phyloP scores from a whole-genome alignment of 2,329 filamentous ascomycete genomes.

The Trichoderma arundinaceum region DNA sequence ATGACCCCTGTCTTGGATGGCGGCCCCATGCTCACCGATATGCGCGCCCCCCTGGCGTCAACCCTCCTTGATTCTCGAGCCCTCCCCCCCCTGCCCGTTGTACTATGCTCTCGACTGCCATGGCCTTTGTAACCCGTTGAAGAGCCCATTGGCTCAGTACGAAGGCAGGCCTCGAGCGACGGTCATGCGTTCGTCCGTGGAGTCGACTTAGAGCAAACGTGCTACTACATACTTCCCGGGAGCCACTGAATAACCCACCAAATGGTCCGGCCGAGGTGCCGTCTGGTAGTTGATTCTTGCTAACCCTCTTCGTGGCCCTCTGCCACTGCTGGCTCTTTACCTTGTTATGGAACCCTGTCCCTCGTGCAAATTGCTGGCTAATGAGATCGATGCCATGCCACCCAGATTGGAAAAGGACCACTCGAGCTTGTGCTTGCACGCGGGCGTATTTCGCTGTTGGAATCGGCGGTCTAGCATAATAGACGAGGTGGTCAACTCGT shows the following conservation, averaged over 20 bases:
- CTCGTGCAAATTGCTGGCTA: conserved; percentile 23
- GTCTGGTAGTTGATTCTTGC: conserved; percentile 20
- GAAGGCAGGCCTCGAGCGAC: conserved; percentile 51
- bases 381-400: conserved; percentile 28
- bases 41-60: conserved; percentile 32
- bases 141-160: conserved; percentile 48
- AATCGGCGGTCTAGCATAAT: conserved; percentile 24
- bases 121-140: conserved; percentile 21
- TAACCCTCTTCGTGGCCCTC: neutral
- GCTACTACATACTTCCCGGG: conserved; percentile 39
- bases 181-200: conserved; percentile 59
- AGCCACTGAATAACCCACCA: conserved; percentile 49
- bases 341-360: conserved; percentile 27
- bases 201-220: conserved; percentile 53
- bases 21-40: conserved; percentile 31
- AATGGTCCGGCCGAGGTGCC: conserved; percentile 51
- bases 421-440: conserved; percentile 19
- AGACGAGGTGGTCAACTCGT: conserved; percentile 8
- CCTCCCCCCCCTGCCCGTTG: conserved; percentile 17
- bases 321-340: conserved; percentile 7
- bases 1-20: conserved; percentile 30
- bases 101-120: conserved; percentile 29
- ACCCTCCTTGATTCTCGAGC: conserved; percentile 22
- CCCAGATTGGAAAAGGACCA: conserved; percentile 6
- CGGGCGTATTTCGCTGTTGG: conserved; percentile 19